Evolutionary conservation across 2,329 filamentous ascomycete species (phyloP), one percentile per base, ranked within the genome.

Genomic region (Neonectria sp.): DNA sequence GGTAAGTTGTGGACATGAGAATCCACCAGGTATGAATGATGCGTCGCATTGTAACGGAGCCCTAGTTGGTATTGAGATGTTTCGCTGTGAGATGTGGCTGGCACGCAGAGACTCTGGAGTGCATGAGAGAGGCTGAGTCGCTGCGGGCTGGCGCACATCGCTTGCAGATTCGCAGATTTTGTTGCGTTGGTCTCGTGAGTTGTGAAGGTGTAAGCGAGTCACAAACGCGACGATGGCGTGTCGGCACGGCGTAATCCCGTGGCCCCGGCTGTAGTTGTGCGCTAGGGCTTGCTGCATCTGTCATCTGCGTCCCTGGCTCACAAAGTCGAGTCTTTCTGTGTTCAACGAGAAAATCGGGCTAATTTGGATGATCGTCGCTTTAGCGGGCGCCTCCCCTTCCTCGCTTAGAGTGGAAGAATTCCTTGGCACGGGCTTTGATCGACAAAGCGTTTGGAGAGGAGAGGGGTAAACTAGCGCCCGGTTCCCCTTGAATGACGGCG

Each of bases 331-430:
- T 68, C 63, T 65, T 58, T 55, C 63, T 71, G 58, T 71, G 70
- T 68, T 74, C 67, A 75, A 57, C 67, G 61, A 68, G 59, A 63
- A 68, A 72, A 69, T 27, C 70, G 73, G 71, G 73, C 74, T 76
- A 76, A 74, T 73, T 69, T 71, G 68, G 31, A 74, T 75, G 74
- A 76, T 76, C 74, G 73, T 70, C 74, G 74, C 68, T 66, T 72
- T 76, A 76, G 74, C 74, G 71, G 73, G 70, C 74, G 71, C 71
- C 72, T 75, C 71, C 72, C 73, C 71, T 75, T 73, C 73, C 73
- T 75, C 73, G 73, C 73, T 74, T 75, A 72, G 71, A 71, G 59
- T 74, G 70, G 73, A 62, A 65, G 73, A 69, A 69, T 75, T 70
- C 62, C 68, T 63, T 72, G 71, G 72, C 70, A 67, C 63, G 67